phyloP scores from a whole-genome alignment of 225 moss, liverwort and hornwort genomes.

The Polytrichum formosum region DNA sequence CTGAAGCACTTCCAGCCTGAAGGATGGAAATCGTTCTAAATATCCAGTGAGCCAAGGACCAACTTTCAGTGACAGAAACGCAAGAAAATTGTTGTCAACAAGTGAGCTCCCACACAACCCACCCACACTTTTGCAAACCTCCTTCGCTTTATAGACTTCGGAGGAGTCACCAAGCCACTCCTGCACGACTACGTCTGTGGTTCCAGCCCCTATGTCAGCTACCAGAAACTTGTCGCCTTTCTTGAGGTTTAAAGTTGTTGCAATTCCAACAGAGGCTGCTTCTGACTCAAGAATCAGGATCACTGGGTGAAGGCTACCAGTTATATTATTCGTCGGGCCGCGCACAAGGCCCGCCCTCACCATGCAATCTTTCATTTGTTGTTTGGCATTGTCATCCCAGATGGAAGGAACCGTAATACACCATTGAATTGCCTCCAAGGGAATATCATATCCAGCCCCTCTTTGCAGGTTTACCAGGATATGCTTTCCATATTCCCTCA shows the following conservation, averaged over 20 bases:
- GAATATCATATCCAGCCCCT: not conserved
- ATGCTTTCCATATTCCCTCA: not conserved
- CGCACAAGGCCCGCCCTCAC: slow-evolving; percentile 19
- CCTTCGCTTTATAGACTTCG: slow-evolving; percentile 6
- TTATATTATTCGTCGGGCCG: not conserved
- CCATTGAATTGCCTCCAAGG: slow-evolving; percentile 29
- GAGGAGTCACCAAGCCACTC: slow-evolving; percentile 8
- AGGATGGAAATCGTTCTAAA: not conserved
- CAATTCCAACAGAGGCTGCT: slow-evolving; percentile 52
- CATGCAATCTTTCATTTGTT: slow-evolving; percentile 16
- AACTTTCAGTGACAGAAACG: slow-evolving; percentile 24
- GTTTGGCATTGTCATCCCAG: slow-evolving; percentile 24
- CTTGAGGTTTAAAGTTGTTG: slow-evolving; percentile 2
- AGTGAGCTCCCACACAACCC: slow-evolving; percentile 38
- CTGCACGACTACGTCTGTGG: slow-evolving; percentile 50
- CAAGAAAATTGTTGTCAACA: slow-evolving; percentile 31
- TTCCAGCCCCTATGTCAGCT: slow-evolving; percentile 61
- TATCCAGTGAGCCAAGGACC: slow-evolving; percentile 20
- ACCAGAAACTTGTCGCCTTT: slow-evolving; percentile 60
- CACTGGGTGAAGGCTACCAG: slow-evolving; percentile 34
- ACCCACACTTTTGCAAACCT: slow-evolving; percentile 24
- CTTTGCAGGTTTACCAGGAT: not conserved
- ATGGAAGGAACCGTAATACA: slow-evolving; percentile 28
- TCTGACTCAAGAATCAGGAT: slow-evolving; percentile 59
- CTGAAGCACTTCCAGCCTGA: not conserved